Conservation (phyloP, 495 filamentous ascomycete species). For the Podospora fimiseda region DNA sequence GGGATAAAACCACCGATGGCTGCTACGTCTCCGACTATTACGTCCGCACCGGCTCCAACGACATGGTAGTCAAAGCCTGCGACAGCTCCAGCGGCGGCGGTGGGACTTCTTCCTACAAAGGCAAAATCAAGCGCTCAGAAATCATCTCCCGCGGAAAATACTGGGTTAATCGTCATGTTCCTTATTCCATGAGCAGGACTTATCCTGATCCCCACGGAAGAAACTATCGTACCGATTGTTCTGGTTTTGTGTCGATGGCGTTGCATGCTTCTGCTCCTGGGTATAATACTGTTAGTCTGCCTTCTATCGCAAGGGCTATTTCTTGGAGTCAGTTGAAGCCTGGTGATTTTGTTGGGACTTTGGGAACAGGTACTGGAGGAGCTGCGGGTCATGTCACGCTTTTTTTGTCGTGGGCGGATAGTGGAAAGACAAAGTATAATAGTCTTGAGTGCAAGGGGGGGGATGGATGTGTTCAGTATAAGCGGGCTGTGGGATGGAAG, state of each 20-base stretch:
- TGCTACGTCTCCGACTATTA: slow-evolving; percentile 26
- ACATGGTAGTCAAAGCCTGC: slow-evolving; percentile 11
- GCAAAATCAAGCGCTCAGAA: slow-evolving; percentile 7
- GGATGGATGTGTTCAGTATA: slow-evolving; percentile 3
- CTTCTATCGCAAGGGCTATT: slow-evolving; percentile 1
- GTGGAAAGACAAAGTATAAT: not conserved
- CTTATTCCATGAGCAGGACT: slow-evolving; percentile 3
- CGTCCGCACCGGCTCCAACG: slow-evolving; percentile 21
- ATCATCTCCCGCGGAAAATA: slow-evolving; percentile 9
- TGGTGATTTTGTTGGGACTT: slow-evolving; percentile 11
- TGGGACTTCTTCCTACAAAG: slow-evolving; percentile 6
- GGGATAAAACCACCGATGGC: slow-evolving; percentile 25
- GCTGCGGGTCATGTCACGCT: slow-evolving; percentile 5
- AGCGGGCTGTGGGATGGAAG: slow-evolving; percentile 1
- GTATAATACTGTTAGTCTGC: slow-evolving; percentile 9
- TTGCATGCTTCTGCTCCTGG: slow-evolving; percentile 8
- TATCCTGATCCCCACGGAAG: slow-evolving; percentile 10
- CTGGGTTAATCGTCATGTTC: slow-evolving; percentile 4
- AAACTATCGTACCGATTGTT: slow-evolving; percentile 12
- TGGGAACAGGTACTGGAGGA: slow-evolving; percentile 9
- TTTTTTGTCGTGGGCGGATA: slow-evolving; percentile 7
- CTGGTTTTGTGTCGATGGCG: slow-evolving; percentile 12
- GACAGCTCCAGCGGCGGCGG: not conserved
- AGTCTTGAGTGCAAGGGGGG: slow-evolving; percentile 9
- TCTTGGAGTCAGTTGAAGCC: not conserved